These are phyloP conservation scores for Hydnomerulius pinastri DNA, from an alignment of 768 basidiomycete genomes.

Conservation along the genomic window DNA sequence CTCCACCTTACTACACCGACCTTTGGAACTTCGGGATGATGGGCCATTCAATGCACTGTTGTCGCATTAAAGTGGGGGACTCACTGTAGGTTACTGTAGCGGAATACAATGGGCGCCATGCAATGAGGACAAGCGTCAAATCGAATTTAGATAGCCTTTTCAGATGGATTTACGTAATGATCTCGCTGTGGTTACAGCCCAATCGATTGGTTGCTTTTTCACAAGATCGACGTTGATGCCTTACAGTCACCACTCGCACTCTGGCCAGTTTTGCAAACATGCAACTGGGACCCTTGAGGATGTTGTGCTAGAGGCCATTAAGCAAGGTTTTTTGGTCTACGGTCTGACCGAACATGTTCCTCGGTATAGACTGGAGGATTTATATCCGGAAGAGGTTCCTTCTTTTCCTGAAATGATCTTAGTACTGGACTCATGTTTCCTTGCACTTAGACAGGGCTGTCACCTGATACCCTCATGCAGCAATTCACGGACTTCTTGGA, in stretches of 20 bases:
- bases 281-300: constrained; percentile 80
- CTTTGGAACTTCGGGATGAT: constrained; percentile 18
- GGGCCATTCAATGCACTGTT: constrained; percentile 12
- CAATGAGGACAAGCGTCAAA: not conserved
- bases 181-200: not conserved
- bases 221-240: constrained; percentile 44
- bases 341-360: constrained; percentile 94
- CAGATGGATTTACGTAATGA: constrained; percentile 1
- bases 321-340: constrained; percentile 75
- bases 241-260: constrained; percentile 87
- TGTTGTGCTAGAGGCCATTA: constrained; percentile 79
- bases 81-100: constrained; percentile 5
- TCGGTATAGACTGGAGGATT: constrained; percentile 74
- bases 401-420: constrained; percentile 9
- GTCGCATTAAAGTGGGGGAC: constrained; percentile 28
- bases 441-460: constrained; percentile 51
- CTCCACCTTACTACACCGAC: constrained; percentile 3
- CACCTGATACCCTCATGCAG: constrained; percentile 48
- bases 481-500: constrained; percentile 76
- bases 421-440: constrained; percentile 14
- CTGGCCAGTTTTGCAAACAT: constrained; percentile 92
- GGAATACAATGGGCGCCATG: too few species aligned
- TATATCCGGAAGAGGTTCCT: constrained; percentile 94
- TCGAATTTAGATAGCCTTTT: not conserved
- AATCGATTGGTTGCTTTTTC: constrained; percentile 1